Evolutionary conservation across 2,329 filamentous ascomycete species (phyloP), one percentile per base, ranked within the genome.

Genomic region (Alternaria gaisen): DNA sequence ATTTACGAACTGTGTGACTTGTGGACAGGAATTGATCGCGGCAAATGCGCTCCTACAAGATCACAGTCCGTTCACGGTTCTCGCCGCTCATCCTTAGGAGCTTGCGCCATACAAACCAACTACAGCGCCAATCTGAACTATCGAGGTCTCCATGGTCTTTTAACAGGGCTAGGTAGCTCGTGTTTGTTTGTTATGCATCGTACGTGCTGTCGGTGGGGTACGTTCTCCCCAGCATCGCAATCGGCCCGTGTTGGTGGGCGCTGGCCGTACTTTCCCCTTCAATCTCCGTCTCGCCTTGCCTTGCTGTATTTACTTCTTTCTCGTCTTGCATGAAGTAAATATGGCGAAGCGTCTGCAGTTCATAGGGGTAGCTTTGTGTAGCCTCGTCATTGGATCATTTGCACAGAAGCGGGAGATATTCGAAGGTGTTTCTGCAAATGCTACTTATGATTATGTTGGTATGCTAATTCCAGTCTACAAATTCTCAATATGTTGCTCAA

Each of bases 141-240:
- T 16, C 14, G 12, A 36, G 6, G 3, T 36, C 6, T 14, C 1
- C 1, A 5, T 16, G 6, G 7, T 7, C 16, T 1, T 6, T 0
- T 8, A 9, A 16, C 3, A 9, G 34, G 5, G 7, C 14, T 8
- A 12, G 12, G 14, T 36, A 36, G 12, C 14, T 14, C 14, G 14
- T 16, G 14, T 36, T 36, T 6, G 12, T 16, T n/a, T 36, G 6
- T 12, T 7, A 36, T 36, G 7, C 6, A 36, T 36, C 34, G 2
- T 12, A 36, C 34, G 34, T n/a, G 34, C 12, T 14, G 34, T 36
- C 34, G 34, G 34, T 36, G 34, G 12, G 12, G 34, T 36, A 36
- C 0, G 2, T 36, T 36, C 34, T 12, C 34, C 5, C 12, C 34
- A 36, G 5, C 34, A 36, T 36, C 34, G 16, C 34, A 16, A 36